Conservation (phyloP, 768 basidiomycete genomes). For the Sporobolomyces roseus region DNA sequence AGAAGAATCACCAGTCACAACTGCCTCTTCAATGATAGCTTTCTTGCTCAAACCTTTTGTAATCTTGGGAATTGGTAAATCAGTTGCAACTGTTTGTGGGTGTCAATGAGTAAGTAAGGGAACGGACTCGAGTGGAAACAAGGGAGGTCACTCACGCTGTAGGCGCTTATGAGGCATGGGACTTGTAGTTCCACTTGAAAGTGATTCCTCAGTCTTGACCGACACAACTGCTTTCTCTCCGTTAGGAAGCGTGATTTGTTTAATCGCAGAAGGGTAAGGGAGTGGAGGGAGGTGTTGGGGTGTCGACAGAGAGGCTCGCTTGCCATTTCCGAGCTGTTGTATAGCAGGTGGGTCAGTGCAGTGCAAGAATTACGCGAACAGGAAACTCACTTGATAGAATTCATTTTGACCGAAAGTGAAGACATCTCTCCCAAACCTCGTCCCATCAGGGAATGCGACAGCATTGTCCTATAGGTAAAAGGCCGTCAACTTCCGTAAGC, state of each 20-base stretch:
- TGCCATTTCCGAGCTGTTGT: slow-evolving; percentile 51
- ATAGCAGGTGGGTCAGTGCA: neutral
- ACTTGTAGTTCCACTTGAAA: slow-evolving; percentile 47
- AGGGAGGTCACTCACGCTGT: slow-evolving; percentile 41
- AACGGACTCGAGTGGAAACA: neutral
- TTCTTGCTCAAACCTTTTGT: slow-evolving; percentile 45
- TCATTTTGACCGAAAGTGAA: slow-evolving; percentile 44
- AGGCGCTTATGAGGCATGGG: slow-evolving; percentile 51
- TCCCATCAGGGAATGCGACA: slow-evolving; percentile 25
- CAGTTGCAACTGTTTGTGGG: slow-evolving; percentile 33
- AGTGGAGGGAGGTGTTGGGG: slow-evolving; percentile 52
- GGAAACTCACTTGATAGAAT: slow-evolving; percentile 29
- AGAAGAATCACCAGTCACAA: slow-evolving; percentile 49
- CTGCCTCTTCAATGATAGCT: slow-evolving; percentile 46
- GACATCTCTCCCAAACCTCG: slow-evolving; percentile 42
- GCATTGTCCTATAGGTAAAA: slow-evolving; percentile 34
- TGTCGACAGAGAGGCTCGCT: slow-evolving; percentile 50
- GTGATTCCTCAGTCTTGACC: slow-evolving; percentile 29
- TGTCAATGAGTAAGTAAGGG: neutral
- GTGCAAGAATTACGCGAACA: neutral
- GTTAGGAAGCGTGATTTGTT: neutral
- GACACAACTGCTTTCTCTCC: slow-evolving; percentile 3
- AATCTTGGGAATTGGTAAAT: slow-evolving; percentile 45
- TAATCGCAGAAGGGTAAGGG: slow-evolving; percentile 19
- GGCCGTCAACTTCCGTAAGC: neutral